Evolutionary conservation across 2,329 filamentous ascomycete genomes (phyloP).

Genomic region (Emergomyces pasteurianus): DNA sequence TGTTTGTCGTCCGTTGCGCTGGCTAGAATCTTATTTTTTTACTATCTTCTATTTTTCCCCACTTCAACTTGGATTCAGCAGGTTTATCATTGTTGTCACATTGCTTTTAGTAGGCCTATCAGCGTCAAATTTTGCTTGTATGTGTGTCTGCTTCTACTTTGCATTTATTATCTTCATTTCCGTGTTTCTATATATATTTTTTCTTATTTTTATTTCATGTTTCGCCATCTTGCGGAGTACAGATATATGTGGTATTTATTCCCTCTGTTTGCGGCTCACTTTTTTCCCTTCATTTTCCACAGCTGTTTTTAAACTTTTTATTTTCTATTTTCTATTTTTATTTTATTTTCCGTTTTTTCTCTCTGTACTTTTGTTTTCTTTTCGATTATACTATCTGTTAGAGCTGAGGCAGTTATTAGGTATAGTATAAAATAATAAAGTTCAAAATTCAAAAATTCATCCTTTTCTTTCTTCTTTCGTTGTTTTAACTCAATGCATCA

Average conservation of each 20-base stretch:
- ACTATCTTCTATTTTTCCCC: too few relatives aligned
- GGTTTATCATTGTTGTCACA: not conserved
- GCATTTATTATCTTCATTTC: not conserved
- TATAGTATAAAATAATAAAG: not conserved
- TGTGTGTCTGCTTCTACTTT: not conserved
- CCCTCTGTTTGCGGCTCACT: not conserved
- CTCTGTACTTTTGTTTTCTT: not conserved
- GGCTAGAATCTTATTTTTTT: too few relatives aligned
- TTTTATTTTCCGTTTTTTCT: not conserved
- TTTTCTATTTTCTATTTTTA: not conserved
- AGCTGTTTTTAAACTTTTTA: not conserved
- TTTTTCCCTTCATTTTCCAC: not conserved
- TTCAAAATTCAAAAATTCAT: not conserved
- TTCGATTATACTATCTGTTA: not conserved
- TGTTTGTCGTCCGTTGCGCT: not conserved
- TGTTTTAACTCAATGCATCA: too few relatives aligned
- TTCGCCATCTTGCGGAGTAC: too few relatives aligned
- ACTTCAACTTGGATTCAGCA: not conserved
- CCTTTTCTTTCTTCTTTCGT: not conserved
- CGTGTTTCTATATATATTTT: not conserved
- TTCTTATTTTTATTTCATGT: not conserved
- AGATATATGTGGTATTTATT: too few relatives aligned
- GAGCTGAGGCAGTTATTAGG: not conserved
- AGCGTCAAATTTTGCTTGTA: not conserved
- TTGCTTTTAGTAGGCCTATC: not conserved